Conservation (phyloP, 2,329 filamentous ascomycete genomes). For the Ophiostoma sp. region DNA sequence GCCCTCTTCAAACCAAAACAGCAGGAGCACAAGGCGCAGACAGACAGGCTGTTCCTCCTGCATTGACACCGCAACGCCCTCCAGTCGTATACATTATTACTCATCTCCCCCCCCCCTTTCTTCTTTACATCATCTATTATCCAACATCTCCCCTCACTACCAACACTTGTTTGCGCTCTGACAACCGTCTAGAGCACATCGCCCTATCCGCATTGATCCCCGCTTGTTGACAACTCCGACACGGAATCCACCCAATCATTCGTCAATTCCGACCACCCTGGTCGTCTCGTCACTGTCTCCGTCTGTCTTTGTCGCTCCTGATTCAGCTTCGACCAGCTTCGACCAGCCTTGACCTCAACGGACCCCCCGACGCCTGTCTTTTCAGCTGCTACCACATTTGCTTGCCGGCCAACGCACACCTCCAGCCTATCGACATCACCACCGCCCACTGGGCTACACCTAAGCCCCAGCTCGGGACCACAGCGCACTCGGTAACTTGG, state of each 20-base stretch:
- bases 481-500: not conserved
- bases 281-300: not conserved
- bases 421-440: not conserved
- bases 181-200: not conserved
- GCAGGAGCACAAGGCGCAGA: not conserved
- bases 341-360: not conserved
- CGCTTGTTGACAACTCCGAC: conserved; percentile 1
- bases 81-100: no score
- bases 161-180: not conserved
- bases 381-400: no score
- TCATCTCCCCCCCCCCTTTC: no score
- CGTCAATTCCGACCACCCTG: conserved; percentile 8
- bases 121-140: not conserved
- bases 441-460: not conserved
- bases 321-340: not conserved
- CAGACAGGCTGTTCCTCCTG: not conserved
- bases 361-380: no score
- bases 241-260: conserved; percentile 11
- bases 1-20: not conserved
- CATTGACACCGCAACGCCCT: not conserved
- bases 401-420: not conserved
- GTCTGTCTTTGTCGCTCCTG: not conserved
- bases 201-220: not conserved
- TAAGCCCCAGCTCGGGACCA: not conserved
- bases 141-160: not conserved